Base-by-base conservation (phyloP, 805 yeast genomes). In the Metschnikowia cubensis region DNA sequence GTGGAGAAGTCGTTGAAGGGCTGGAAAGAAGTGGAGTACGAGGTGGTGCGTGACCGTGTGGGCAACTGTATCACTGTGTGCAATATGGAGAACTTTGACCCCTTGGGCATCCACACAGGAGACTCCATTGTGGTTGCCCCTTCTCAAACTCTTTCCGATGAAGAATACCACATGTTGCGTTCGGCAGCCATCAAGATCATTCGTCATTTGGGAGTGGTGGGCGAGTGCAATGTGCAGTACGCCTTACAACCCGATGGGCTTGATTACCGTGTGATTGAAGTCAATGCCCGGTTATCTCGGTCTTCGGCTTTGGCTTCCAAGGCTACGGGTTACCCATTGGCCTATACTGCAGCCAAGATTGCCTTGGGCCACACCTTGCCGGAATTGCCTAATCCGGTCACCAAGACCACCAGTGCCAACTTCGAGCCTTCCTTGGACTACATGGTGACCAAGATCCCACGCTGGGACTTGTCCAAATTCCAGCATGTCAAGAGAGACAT, bases 101-200 rank as follows among this genome's bases (percentile, higher is more conserved):
- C 99, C 40, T 81, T 92, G 60, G 99, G 99, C 61, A 87, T 92
- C 63, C 99, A 92, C 74, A 92, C 99, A 50, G 99, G 99, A 76
- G 99, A 92, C 70, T 94, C 99, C 38, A 94, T 92, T 62, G 99
- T 92, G 45, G 97, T 94, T 65, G 99, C 99, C 49, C 99, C 99
- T 45, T 90, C 97, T 39, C 99, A 92, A 74, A 92, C 99, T 37
- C 76, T 92, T 62, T 87, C 96, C 35, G 99, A 92, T 71, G 96
- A 91, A 69, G 99, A 92, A 67, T 92, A 89, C 74, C 96, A 92
- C 74, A 94, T 92, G 99, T 83, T 92, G 63, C 85, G 99, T 76
- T 79, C 95, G 44, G 96, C 99, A 50, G 99, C 99, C 50, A 89
- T 94, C 70, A 94, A 94, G 74, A 89, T 92, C 64, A 92, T 92